Evolutionary conservation across 306 rosid species (phyloP).

Genomic region (Urtica urens): DNA sequence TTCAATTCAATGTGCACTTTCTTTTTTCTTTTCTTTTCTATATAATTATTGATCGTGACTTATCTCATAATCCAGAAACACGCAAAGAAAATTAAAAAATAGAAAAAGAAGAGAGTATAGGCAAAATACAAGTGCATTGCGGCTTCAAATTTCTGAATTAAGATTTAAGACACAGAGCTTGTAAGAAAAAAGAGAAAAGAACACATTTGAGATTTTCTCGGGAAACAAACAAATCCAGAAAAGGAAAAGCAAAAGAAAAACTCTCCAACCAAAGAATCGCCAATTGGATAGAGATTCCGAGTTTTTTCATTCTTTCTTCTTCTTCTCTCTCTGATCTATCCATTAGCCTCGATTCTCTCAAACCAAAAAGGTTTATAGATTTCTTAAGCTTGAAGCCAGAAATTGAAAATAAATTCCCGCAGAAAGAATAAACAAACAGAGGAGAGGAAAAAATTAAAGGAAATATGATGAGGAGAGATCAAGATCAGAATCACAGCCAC

Average conservation of each 20-base stretch:
- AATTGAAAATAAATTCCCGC: not conserved
- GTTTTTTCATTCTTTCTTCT: not conserved
- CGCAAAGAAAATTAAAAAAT: too few relatives aligned
- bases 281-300: constrained; percentile 16
- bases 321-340: too few relatives aligned
- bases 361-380: not conserved
- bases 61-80: constrained; percentile 17
- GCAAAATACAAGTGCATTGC: not conserved
- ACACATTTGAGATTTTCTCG: constrained; percentile 1
- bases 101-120: too few relatives aligned
- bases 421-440: not conserved
- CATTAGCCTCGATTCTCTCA: constrained; percentile 32
- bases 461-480: constrained; percentile 33
- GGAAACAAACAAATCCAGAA: constrained; percentile 21
- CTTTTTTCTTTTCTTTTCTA: too few relatives aligned
- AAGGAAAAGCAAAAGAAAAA: not conserved
- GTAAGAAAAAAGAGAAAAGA: not conserved
- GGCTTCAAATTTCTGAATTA: too few relatives aligned
- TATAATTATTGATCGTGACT: not conserved
- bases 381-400: not conserved
- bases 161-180: too few relatives aligned
- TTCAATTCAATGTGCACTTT: not conserved
- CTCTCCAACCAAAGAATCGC: constrained; percentile 15
- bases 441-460: constrained; percentile 3
- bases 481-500: too few relatives aligned